Conservation (phyloP, 1,139 yeast genomes). For the Taphrina sp. region DNA sequence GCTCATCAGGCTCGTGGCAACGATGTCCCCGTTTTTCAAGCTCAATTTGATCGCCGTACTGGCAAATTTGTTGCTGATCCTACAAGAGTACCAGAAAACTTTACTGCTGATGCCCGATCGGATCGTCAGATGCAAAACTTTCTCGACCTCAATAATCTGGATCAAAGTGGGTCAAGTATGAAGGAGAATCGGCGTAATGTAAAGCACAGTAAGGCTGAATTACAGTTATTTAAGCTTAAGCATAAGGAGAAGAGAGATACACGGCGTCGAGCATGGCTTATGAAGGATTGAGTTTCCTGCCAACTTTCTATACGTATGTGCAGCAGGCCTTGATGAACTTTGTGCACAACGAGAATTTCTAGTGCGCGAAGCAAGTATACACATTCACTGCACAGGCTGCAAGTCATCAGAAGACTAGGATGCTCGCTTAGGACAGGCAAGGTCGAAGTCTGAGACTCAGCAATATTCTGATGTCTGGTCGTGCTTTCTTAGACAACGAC, state of each 20-base stretch:
- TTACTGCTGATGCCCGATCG: conserved; percentile 28
- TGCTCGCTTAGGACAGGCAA: no score
- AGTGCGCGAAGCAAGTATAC: no score
- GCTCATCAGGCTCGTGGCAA: background rate
- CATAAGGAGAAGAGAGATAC: conserved; percentile 40
- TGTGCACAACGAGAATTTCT: no score
- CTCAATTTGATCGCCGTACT: conserved; percentile 28
- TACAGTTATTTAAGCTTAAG: conserved; percentile 39
- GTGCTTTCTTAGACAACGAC: no score
- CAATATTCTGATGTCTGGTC: no score
- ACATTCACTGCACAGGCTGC: no score
- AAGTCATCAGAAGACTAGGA: no score
- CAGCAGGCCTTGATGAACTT: no score
- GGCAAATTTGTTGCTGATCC: conserved; percentile 33
- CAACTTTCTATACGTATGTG: no score
- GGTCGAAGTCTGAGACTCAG: no score
- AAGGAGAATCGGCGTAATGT: conserved; percentile 38
- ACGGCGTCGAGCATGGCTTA: conserved; percentile 39
- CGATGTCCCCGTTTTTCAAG: conserved; percentile 7
- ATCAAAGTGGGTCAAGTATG: conserved; percentile 39
- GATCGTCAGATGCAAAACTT: conserved; percentile 21
- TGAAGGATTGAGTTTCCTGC: conserved; percentile 25
- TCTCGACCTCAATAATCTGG: conserved; percentile 35
- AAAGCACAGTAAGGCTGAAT: conserved; percentile 40
- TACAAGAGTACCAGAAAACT: conserved; percentile 10